phyloP scores from a whole-genome alignment of 192 early-diverging fungal genomes.

The Dimargaris cristalligena region DNA sequence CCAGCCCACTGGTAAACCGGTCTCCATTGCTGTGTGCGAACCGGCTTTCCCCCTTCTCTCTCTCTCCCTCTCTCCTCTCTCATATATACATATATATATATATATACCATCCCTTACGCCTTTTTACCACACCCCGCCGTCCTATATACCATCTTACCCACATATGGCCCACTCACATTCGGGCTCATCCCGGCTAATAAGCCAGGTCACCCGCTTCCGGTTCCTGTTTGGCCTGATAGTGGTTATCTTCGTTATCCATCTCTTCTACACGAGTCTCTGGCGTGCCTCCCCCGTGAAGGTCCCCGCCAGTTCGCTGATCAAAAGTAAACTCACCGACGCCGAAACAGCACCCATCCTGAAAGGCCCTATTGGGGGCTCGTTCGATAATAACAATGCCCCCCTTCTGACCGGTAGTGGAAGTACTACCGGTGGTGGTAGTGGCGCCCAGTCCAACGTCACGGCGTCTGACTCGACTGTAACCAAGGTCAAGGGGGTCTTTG shows the following conservation, averaged over 20 bases:
- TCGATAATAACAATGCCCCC: neutral
- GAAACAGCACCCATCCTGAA: no score
- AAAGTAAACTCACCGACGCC: neutral
- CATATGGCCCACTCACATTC: no score
- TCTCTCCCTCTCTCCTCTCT: no score
- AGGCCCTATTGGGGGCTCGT: neutral
- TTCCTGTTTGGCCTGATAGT: neutral
- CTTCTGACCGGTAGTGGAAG: neutral
- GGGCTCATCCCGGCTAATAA: neutral
- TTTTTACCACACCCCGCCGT: no score
- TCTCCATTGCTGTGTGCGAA: no score
- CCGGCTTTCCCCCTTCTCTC: no score
- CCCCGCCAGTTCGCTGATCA: neutral
- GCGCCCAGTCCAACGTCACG: neutral
- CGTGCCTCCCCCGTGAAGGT: neutral
- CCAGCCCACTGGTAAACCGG: no score
- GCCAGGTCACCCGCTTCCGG: neutral
- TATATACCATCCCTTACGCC: no score
- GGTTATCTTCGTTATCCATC: neutral
- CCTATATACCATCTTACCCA: no score
- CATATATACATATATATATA: no score
- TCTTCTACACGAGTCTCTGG: neutral
- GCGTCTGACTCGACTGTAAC: neutral
- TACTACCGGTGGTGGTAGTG: neutral
- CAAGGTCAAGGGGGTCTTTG: conserved; percentile 21